These are phyloP conservation scores for Ceratocystis huliohia DNA, from an alignment of 2,329 filamentous ascomycete species.

Conservation along the genomic window DNA sequence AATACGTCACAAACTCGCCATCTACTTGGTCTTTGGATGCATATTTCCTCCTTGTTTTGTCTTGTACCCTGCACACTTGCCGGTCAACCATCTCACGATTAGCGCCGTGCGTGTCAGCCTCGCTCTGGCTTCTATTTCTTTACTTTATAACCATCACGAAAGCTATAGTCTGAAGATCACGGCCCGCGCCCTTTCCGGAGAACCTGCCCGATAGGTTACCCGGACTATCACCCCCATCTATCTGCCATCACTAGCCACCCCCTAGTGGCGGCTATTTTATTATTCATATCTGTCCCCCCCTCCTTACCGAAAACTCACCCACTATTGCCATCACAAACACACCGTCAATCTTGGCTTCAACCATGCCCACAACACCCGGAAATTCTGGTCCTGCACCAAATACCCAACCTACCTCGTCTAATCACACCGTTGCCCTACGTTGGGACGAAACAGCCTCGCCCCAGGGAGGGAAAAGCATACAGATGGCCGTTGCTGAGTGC, in stretches of 20 bases:
- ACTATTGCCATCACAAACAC: background rate
- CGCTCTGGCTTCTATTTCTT: background rate
- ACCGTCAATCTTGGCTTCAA: background rate
- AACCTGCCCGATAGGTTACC: background rate
- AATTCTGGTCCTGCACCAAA: conserved; percentile 29
- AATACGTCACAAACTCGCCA: background rate
- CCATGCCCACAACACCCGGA: conserved; percentile 7
- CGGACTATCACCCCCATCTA: background rate
- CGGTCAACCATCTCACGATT: background rate
- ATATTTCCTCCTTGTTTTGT: background rate
- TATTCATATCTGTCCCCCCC: background rate
- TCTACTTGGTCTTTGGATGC: background rate
- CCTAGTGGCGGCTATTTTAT: background rate
- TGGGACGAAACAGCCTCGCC: conserved; percentile 33
- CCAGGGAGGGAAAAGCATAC: conserved; percentile 31
- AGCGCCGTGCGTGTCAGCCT: background rate
- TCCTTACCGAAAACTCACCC: background rate
- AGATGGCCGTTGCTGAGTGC: conserved; percentile 50
- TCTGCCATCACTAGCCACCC: background rate
- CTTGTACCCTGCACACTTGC: background rate
- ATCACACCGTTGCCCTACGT: conserved; percentile 29
- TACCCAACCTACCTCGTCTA: conserved; percentile 30
- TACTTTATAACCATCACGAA: background rate
- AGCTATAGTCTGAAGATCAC: background rate
- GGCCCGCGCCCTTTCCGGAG: background rate